These are phyloP conservation scores for Ceratocystis harringtonii DNA, from an alignment of 2,329 filamentous ascomycete genomes.

Conservation along the genomic window DNA sequence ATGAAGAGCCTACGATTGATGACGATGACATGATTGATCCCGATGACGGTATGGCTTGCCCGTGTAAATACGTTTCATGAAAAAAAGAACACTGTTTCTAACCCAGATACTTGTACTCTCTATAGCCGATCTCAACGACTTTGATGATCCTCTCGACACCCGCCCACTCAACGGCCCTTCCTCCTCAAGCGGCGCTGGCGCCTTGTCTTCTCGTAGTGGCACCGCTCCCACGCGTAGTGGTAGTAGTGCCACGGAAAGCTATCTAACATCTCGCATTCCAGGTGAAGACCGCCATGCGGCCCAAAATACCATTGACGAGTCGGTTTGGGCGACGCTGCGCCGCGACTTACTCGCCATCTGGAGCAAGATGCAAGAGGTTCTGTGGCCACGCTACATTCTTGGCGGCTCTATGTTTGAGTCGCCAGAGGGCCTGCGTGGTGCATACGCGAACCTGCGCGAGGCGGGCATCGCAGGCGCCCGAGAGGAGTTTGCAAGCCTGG, in stretches of 20 bases:
- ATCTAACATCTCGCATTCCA: slow-evolving; percentile 75
- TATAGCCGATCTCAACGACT: slow-evolving; percentile 72
- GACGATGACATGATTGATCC: slow-evolving; percentile 65
- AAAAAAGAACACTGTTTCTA: not conserved
- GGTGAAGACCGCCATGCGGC: slow-evolving; percentile 85
- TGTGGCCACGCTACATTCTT: slow-evolving; percentile 89
- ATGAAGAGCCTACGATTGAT: slow-evolving; percentile 31
- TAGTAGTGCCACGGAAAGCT: slow-evolving; percentile 50
- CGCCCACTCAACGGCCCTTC: slow-evolving; percentile 57
- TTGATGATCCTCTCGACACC: slow-evolving; percentile 73
- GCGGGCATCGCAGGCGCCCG: slow-evolving; percentile 44
- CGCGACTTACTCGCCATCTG: slow-evolving; percentile 85
- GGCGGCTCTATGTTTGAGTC: slow-evolving; percentile 49
- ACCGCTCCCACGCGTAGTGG: slow-evolving; percentile 22
- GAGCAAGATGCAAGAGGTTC: slow-evolving; percentile 95
- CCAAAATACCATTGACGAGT: slow-evolving; percentile 90
- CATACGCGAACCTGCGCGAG: slow-evolving; percentile 45
- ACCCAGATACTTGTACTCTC: not conserved
- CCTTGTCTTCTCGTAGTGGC: not conserved
- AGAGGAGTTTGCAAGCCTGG: slow-evolving; percentile 46
- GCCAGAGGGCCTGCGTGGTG: slow-evolving; percentile 39
- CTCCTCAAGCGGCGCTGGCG: slow-evolving; percentile 33
- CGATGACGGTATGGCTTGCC: slow-evolving; percentile 48
- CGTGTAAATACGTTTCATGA: not conserved
- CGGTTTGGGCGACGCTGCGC: slow-evolving; percentile 91